A percentile compares a stretch with the other conserved stretches of the same genome.
phyloP scores from a whole-genome alignment of 805 yeast species.

The Debaryomyces castellii region DNA sequence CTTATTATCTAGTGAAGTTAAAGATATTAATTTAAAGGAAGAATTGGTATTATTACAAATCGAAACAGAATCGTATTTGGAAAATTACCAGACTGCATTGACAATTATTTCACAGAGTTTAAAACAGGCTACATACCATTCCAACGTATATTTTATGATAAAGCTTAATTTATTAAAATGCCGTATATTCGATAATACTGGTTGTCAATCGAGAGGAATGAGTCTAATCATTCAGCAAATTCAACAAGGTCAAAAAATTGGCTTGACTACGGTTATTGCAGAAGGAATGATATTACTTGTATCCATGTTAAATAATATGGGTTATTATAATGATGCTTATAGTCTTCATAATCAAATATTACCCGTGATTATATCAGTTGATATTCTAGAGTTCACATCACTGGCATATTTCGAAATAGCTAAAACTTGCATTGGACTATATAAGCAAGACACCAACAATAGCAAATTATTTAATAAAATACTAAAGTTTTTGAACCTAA shows the following conservation, averaged over 20 bases:
- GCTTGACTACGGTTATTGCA: slow-evolving; percentile 43
- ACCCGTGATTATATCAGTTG: slow-evolving; percentile 44
- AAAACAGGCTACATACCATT: slow-evolving; percentile 12
- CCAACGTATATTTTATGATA: slow-evolving; percentile 45
- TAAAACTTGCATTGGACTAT: slow-evolving; percentile 15
- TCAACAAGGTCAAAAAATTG: slow-evolving; percentile 45
- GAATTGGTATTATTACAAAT: slow-evolving; percentile 26
- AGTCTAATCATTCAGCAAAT: slow-evolving; percentile 51
- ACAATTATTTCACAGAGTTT: slow-evolving; percentile 20
- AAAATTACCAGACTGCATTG: slow-evolving; percentile 29
- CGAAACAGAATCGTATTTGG: slow-evolving; percentile 31
- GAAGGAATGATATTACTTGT: slow-evolving; percentile 50
- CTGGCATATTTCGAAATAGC: slow-evolving; percentile 32
- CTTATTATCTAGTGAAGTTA: slow-evolving; percentile 26
- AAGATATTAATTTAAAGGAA: slow-evolving; percentile 28
- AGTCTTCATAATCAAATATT: slow-evolving; percentile 39
- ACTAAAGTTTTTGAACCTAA: slow-evolving; percentile 37
- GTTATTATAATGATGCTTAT: slow-evolving; percentile 44
- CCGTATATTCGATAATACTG: slow-evolving; percentile 39
- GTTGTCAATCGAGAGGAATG: slow-evolving; percentile 49
- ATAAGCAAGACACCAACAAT: slow-evolving; percentile 2
- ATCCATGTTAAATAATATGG: slow-evolving; percentile 42
- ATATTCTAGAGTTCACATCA: slow-evolving; percentile 38
- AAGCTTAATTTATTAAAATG: slow-evolving; percentile 50
- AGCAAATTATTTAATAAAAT: slow-evolving; percentile 26